phyloP scores from a whole-genome alignment of 169 alveolate species.

The Cryptosporidium baileyi region DNA sequence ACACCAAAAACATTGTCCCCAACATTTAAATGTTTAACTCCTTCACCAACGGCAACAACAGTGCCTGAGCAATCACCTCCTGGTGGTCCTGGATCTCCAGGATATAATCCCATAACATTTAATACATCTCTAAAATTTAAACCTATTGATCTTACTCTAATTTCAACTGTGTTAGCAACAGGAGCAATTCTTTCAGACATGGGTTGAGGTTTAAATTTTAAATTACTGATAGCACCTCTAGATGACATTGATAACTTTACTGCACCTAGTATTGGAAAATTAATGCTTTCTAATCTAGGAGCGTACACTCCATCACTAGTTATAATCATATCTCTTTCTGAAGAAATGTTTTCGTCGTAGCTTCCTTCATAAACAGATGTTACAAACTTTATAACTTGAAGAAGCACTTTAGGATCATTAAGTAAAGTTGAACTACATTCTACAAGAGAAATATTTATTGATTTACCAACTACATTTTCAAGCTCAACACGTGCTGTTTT shows the following conservation, averaged over 20 bases:
- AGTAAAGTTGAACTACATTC: background rate
- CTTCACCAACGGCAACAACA: slow-evolving; percentile 74
- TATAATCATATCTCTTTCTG: slow-evolving; percentile 49
- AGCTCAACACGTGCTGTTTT: slow-evolving; percentile 24
- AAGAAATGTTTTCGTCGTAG: background rate
- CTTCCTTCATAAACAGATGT: background rate
- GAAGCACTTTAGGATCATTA: background rate
- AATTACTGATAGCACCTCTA: slow-evolving; percentile 61
- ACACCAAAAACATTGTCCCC: slow-evolving; percentile 77
- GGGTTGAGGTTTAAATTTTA: background rate
- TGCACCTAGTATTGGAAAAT: background rate
- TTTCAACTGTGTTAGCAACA: slow-evolving; percentile 4
- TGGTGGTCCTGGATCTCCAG: slow-evolving; percentile 84
- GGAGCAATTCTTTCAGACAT: background rate
- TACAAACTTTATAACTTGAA: background rate
- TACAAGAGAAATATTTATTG: background rate
- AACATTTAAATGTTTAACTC: slow-evolving; percentile 41
- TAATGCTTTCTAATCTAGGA: background rate
- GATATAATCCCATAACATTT: slow-evolving; percentile 79
- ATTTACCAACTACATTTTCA: background rate
- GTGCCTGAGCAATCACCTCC: slow-evolving; percentile 79
- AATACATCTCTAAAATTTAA: slow-evolving; percentile 78
- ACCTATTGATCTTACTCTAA: slow-evolving; percentile 73
- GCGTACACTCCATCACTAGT: background rate
- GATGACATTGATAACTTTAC: background rate